These are phyloP conservation scores for Rasamsonia emersonii DNA, from an alignment of 2,329 filamentous ascomycete genomes.

Conservation along the genomic window DNA sequence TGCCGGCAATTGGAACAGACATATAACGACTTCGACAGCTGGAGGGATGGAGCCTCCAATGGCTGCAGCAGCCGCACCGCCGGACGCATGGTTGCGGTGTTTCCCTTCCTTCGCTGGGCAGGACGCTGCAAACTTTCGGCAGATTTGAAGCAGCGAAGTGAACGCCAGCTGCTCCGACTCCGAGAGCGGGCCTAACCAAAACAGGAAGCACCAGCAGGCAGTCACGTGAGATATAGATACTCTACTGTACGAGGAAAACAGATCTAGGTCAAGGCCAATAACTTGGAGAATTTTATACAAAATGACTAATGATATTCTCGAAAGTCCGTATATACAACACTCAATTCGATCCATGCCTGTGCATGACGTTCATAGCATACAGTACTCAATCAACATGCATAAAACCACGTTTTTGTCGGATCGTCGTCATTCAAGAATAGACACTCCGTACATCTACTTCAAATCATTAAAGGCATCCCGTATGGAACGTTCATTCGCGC, in stretches of 20 bases:
- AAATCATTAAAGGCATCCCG: no score
- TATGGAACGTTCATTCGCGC: slow-evolving; percentile 40
- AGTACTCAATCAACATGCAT: no score
- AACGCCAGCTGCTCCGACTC: neutral
- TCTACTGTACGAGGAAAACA: no score
- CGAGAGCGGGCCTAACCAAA: slow-evolving; percentile 2
- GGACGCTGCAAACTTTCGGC: slow-evolving; percentile 3
- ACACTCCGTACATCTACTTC: neutral
- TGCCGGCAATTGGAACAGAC: slow-evolving; percentile 34
- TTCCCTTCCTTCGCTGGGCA: neutral
- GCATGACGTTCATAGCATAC: no score
- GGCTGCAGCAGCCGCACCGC: slow-evolving; percentile 27
- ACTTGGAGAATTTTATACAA: no score
- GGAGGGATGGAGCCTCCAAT: slow-evolving; percentile 23
- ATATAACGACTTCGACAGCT: slow-evolving; percentile 22
- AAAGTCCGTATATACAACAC: no score
- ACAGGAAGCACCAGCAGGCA: no score
- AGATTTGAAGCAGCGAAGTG: slow-evolving; percentile 1
- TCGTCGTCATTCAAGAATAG: neutral
- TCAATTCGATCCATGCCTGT: no score
- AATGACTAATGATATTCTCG: no score
- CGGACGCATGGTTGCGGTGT: slow-evolving; percentile 27
- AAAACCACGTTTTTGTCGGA: no score
- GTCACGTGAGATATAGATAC: no score
- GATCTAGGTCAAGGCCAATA: no score